A percentile compares a stretch with the other conserved stretches of the same genome.
phyloP scores from a whole-genome alignment of 192 early-diverging fungal genomes.

The Mortierella hygrophila region DNA sequence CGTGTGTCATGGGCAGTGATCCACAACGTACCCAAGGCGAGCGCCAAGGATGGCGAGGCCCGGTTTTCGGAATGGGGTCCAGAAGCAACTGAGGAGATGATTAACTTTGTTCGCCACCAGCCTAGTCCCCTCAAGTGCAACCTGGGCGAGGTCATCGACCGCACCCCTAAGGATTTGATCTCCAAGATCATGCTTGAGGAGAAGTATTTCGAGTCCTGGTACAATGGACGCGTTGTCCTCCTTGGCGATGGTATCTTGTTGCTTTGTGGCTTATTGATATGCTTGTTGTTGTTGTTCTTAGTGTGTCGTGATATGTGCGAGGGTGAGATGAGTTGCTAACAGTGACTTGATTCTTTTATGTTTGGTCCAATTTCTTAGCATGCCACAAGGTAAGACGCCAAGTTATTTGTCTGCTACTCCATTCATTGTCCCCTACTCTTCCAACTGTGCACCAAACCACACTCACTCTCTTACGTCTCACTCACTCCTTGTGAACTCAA shows the following conservation, averaged over 20 bases:
- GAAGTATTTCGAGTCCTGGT: slow-evolving; percentile 27
- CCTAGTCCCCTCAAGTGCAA: slow-evolving; percentile 31
- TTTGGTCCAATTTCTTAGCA: background rate
- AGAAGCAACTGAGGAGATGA: slow-evolving; percentile 37
- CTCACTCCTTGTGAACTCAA: background rate
- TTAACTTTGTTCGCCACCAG: slow-evolving; percentile 43
- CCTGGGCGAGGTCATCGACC: slow-evolving; percentile 27
- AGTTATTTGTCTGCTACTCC: no score
- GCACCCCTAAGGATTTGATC: slow-evolving; percentile 22
- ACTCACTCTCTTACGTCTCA: no score
- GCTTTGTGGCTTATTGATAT: background rate
- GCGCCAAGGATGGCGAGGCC: slow-evolving; percentile 25
- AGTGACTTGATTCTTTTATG: background rate
- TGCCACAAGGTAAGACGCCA: slow-evolving; percentile 19
- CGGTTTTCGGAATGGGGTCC: slow-evolving; percentile 49
- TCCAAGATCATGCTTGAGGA: slow-evolving; percentile 25
- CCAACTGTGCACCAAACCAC: no score
- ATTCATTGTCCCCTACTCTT: background rate
- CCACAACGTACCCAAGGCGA: slow-evolving; percentile 34
- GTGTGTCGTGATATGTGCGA: no score
- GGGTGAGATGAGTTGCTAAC: background rate
- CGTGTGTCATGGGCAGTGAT: slow-evolving; percentile 53
- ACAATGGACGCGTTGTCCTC: slow-evolving; percentile 22
- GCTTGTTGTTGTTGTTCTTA: background rate
- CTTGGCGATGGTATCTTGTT: slow-evolving; percentile 14